Evolutionary conservation across 495 filamentous ascomycete species (phyloP), one percentile per base, ranked within the genome.

Genomic region (Penicillium egyptiacum): DNA sequence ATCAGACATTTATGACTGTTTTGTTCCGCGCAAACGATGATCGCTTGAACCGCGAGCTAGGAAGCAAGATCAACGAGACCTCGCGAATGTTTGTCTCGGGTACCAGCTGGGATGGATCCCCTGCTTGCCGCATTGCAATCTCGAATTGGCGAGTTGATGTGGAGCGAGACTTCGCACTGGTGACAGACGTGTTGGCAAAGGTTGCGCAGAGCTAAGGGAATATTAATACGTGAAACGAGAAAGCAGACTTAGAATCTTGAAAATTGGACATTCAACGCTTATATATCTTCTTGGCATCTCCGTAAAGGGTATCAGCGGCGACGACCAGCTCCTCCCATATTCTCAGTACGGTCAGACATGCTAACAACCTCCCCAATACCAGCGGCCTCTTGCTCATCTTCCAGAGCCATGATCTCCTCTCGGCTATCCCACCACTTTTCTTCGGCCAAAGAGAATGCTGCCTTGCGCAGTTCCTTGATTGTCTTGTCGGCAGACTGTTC

Each of bases 351-450:
- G 56, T 96, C 92, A 55, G 82, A 84, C 50, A 97, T 79, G 68
- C 86, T 94, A 25, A 98, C 89, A 25, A 98, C 89, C 74, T 98
- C 94, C 7, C 91, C 88, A 74, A 97, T 97, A 17, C 94, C 94
- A 26, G 92, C 90, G 39, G 89, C 92, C 74, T 96, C 92, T 71
- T 97, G 93, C 74, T 96, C 92, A 73, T 97, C 93, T 74, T 98
- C 94, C 60, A 97, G 76, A 8, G 86, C 89, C 56, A 86, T 88
- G 58, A 98, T 89, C 74, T 98, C 94, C 72, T 98, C 94, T 62
- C 94, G 80, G 69, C 89, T 92, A 77, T 96, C 94, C 94, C 94
- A 98, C 94, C 94, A 98, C 67, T 92, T 96, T 70, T 90, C 89
- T 75, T 98, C 94, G 41, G 91, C 91, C 55, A 87, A 78, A 60